These are phyloP conservation scores for Cryptococcus jaspeensis DNA, from an alignment of 1,284 basidiomycete genomes.

Conservation along the genomic window DNA sequence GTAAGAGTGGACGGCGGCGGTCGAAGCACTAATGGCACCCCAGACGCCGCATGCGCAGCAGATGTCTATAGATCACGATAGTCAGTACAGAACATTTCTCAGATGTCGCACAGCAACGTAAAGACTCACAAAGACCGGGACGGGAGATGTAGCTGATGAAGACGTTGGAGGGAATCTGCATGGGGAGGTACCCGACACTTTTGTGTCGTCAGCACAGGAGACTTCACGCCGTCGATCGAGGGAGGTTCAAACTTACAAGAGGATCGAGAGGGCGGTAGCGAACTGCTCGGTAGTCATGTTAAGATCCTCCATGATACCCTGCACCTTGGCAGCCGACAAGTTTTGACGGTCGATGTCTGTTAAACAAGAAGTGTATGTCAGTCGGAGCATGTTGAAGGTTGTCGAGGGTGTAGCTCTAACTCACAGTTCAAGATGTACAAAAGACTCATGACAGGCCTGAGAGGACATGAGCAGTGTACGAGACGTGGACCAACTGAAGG, in stretches of 20 bases:
- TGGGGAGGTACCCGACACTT: slow-evolving; percentile 39
- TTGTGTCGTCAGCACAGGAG: no score
- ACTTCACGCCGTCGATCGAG: no score
- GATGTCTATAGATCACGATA: slow-evolving; percentile 22
- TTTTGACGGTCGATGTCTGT: slow-evolving; percentile 39
- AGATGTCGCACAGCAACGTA: slow-evolving; percentile 14
- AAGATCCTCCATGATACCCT: slow-evolving; percentile 25
- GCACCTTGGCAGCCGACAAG: slow-evolving; percentile 22
- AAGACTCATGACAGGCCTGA: slow-evolving; percentile 25
- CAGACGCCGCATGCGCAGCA: slow-evolving; percentile 36
- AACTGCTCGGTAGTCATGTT: slow-evolving; percentile 34
- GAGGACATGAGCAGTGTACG: not conserved
- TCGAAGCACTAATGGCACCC: slow-evolving; percentile 40
- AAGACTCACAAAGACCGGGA: slow-evolving; percentile 34
- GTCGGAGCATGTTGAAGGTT: not conserved
- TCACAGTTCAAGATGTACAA: slow-evolving; percentile 42
- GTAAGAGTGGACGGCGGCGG: slow-evolving; percentile 39
- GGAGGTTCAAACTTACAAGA: not conserved
- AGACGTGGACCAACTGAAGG: not conserved
- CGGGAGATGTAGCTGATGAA: slow-evolving; percentile 29
- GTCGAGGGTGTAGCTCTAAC: not conserved
- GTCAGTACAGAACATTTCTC: not conserved
- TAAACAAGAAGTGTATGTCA: not conserved
- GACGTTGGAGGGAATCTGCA: slow-evolving; percentile 42
- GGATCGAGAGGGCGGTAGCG: slow-evolving; percentile 29